Evolutionary conservation across 2,329 filamentous ascomycete species (phyloP), one percentile per base, ranked within the genome.

Genomic region (Colletotrichum falcatum): DNA sequence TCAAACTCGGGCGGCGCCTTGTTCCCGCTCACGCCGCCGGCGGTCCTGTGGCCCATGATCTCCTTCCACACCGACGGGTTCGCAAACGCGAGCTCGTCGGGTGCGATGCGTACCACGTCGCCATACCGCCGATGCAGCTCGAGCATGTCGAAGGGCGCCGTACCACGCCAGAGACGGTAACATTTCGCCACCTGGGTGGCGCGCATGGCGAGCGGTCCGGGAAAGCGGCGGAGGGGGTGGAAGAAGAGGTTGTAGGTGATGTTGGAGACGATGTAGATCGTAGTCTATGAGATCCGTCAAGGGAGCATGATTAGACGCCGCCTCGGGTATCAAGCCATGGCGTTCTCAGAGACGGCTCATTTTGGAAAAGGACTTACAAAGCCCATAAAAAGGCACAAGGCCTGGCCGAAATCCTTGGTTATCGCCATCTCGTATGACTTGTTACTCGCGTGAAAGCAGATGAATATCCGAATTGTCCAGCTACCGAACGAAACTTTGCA

Each of bases 1-100:
- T 54, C 64, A 18, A 67, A 70, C 16, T n/a, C 48, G 12, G 26
- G 37, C 23, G 28, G 30, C 11, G 44, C 33, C 26, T 30, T 30
- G 51, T 2, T 35, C 33, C 55, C 20, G 16, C 18, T 61, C n/a
- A 6, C n/a, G n/a, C 30, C 42, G 16, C 23, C 44, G n/a, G 39
- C 59, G 18, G 28, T 33, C 16, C 30, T 48, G 58, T 78, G 75
- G 20, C 78, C 78, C 65, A 83, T 83, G 44, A 85, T 82, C 37
- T 84, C 82, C 73, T 81, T 79, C 79, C 81, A 83, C 5, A 74
- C 75, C 2, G 77, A 67, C 6, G 77, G 75, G 30, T 78, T 74
- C 42, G 77, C 80, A 73, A 84, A 87, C 1, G 83, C 81, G 1
- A 87, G 78, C 69, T 86, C 83, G 65, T 84, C 78, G 1, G 85